These are phyloP conservation scores for Echium plantagineum DNA, from an alignment of 257 asterid species.

Conservation along the genomic window DNA sequence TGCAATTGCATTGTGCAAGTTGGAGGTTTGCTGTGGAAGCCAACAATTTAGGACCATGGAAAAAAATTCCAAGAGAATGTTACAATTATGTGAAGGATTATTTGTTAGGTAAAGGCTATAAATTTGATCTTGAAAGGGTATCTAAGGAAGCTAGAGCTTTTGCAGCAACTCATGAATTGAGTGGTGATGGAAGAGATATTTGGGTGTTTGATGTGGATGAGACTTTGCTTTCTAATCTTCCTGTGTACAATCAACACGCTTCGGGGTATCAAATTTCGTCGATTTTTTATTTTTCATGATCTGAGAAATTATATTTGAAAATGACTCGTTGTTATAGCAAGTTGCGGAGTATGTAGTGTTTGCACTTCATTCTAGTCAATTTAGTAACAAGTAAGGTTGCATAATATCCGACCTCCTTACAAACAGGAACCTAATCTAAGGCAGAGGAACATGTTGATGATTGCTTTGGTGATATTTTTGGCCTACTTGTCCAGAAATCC, in stretches of 20 bases:
- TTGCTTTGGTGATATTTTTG: no score
- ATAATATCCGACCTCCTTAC: no score
- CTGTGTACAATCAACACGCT: conserved; percentile 58
- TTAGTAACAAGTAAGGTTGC: no score
- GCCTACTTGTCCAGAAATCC: no score
- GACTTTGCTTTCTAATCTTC: conserved; percentile 77
- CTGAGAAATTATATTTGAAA: not conserved
- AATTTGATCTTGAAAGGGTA: conserved; percentile 43
- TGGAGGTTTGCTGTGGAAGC: conserved; percentile 90
- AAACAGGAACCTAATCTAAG: no score
- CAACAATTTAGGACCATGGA: conserved; percentile 68
- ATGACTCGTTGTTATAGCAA: no score
- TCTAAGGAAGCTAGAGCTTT: conserved; percentile 37
- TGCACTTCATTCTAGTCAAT: no score
- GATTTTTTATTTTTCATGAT: not conserved
- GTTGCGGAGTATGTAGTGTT: no score
- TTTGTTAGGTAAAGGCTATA: conserved; percentile 35
- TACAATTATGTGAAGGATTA: conserved; percentile 54
- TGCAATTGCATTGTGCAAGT: conserved; percentile 38
- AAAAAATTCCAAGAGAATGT: conserved; percentile 51
- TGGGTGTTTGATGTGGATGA: conserved; percentile 90
- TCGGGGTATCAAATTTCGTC: conserved; percentile 40
- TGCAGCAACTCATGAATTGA: conserved; percentile 36
- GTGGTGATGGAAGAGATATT: conserved; percentile 37
- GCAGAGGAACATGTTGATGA: no score